These are phyloP conservation scores for Gelatoporia subvermispora DNA, from an alignment of 768 basidiomycete species.

Conservation along the genomic window DNA sequence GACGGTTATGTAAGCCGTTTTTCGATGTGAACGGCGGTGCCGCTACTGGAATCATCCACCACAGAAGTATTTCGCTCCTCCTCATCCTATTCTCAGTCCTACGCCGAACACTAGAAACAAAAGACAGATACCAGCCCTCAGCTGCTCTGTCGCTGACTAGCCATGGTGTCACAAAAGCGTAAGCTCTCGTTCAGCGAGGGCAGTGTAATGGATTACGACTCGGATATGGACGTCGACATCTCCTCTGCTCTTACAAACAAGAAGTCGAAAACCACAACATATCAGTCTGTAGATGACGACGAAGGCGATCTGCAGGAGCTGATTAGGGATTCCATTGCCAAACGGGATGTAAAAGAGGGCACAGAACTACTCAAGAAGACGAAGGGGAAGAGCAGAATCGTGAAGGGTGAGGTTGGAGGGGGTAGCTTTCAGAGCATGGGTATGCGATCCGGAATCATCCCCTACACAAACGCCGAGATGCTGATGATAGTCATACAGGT, in stretches of 20 bases:
- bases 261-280: slow-evolving; percentile 1
- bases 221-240: slow-evolving; percentile 52
- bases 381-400: slow-evolving; percentile 65
- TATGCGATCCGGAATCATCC: too few relatives aligned
- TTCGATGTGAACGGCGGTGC: neutral
- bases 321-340: slow-evolving; percentile 64
- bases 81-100: too few relatives aligned
- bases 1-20: neutral
- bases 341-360: slow-evolving; percentile 69
- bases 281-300: slow-evolving; percentile 28
- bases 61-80: neutral
- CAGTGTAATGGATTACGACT: neutral
- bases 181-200: slow-evolving; percentile 1
- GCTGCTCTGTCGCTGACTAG: too few relatives aligned
- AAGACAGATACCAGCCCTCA: too few relatives aligned
- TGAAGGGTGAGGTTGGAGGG: slow-evolving; percentile 79
- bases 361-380: slow-evolving; percentile 72
- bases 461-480: too few relatives aligned
- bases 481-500: slow-evolving; percentile 56
- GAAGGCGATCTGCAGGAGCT: slow-evolving; percentile 55
- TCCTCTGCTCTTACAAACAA: slow-evolving; percentile 43
- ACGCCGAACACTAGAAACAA: too few relatives aligned
- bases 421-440: slow-evolving; percentile 98
- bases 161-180: slow-evolving; percentile 9
- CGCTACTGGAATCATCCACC: too few relatives aligned